Evolutionary conservation across 108 stramenopile species (phyloP), one percentile per base, ranked within the genome.

Genomic region (Cyclotella baltica): DNA sequence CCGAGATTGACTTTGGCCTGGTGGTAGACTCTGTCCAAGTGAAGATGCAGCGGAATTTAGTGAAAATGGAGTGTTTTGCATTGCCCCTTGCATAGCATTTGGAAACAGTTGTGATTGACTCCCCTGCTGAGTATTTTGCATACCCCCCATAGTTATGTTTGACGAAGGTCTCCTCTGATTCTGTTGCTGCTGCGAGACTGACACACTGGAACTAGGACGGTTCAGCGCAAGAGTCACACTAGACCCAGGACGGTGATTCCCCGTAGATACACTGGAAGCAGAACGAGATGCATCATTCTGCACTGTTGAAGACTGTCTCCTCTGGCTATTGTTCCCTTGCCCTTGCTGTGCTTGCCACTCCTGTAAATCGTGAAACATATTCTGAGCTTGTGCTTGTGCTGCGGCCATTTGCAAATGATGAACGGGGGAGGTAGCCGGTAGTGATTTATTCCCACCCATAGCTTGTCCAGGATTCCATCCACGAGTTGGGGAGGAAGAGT

Each of bases 361-460:
- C 25, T 58, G 57, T 5, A 58, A 31, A 30, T 58, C 57, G 6
- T 58, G 27, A 28, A 58, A 58, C 4, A 31, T 15, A 22, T 33
- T 61, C 31, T 61, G 59, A 33, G 59, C 31, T 33, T 61, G 59
- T n/a, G 31, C 59, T 61, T 61, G 59, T 61, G 6, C 59, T 16
- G 13, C 59, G 15, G 59, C 59, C 30, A 13, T 33, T 15, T 61
- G 59, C 31, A 34, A 61, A 11, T 61, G 59, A 16, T 33, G 59
- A 19, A 33, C 4, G 33, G 59, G 59, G 30, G 59, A 61, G 1
- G 13, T 61, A 31, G 20, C 4, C 1, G 55, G 55, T 27, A 55
- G 3, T 25, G 20, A 23, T 5, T 6, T 22, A 11, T 55, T 55
- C 3, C 20, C 55, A 11, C 13, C 55, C 22, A n/a, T 25, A 34